Evolutionary conservation across 257 asterid species (phyloP).

Genomic region (Datura wrightii): DNA sequence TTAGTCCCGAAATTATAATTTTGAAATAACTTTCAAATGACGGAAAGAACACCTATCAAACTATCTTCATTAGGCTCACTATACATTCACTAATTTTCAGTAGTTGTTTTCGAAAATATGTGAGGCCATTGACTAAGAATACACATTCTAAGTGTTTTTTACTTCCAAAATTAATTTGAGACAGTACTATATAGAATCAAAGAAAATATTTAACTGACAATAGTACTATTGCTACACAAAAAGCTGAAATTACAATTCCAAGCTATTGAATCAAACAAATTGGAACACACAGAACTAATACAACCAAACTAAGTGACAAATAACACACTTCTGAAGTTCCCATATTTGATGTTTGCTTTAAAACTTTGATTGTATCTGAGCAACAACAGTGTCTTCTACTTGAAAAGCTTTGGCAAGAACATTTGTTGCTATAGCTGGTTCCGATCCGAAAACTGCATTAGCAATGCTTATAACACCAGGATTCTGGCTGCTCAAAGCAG

Average conservation of each 20-base stretch:
- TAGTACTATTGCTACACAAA: neutral
- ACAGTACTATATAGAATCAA: neutral
- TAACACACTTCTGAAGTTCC: neutral
- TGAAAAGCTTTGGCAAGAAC: neutral
- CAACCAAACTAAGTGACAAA: neutral
- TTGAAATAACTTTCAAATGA: no score
- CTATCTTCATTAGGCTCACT: no score
- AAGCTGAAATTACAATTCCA: neutral
- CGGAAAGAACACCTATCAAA: no score
- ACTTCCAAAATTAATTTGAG: neutral
- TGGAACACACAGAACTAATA: neutral
- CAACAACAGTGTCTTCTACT: neutral
- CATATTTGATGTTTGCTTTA: slow-evolving; percentile 19
- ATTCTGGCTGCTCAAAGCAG: slow-evolving; percentile 22
- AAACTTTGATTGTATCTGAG: neutral
- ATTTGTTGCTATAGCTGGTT: neutral
- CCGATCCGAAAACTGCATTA: neutral
- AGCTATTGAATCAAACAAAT: slow-evolving; percentile 14
- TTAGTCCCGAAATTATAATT: no score
- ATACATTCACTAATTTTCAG: no score
- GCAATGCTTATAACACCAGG: slow-evolving; percentile 2
- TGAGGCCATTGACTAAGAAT: neutral
- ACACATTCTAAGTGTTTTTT: neutral
- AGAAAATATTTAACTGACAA: neutral
- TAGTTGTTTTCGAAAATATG: no score